A percentile compares a stretch with the other conserved stretches of the same genome.
Evolutionary conservation across 495 filamentous ascomycete species (phyloP).

Genomic region (Podospora sp.): DNA sequence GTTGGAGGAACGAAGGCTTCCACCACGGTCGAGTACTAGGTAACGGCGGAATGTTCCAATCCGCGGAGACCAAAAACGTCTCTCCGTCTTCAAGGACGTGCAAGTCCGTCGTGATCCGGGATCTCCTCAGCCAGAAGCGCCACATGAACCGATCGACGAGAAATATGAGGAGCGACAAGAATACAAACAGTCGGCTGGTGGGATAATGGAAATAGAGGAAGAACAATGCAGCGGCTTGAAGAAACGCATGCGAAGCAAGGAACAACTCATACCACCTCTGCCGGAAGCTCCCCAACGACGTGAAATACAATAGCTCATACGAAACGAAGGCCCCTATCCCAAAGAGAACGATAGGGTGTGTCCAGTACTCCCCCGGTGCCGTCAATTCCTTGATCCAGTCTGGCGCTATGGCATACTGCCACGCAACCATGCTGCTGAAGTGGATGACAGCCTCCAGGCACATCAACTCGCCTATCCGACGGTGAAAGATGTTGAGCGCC

Average conservation of each 20-base stretch:
- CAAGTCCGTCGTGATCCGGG: slow-evolving; percentile 47
- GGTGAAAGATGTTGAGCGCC: slow-evolving; percentile 64
- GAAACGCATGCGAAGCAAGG: slow-evolving; percentile 47
- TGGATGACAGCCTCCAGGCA: slow-evolving; percentile 41
- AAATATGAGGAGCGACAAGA: slow-evolving; percentile 49
- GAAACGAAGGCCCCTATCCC: slow-evolving; percentile 48
- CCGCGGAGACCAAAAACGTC: slow-evolving; percentile 51
- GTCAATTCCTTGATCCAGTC: slow-evolving; percentile 31
- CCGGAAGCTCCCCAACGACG: slow-evolving; percentile 33
- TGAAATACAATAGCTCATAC: slow-evolving; percentile 62
- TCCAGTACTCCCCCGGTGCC: slow-evolving; percentile 27
- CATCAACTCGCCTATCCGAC: slow-evolving; percentile 30
- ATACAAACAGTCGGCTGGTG: slow-evolving; percentile 33
- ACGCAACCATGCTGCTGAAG: slow-evolving; percentile 46
- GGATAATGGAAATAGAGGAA: slow-evolving; percentile 59
- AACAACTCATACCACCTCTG: slow-evolving; percentile 38
- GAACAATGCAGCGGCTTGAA: slow-evolving; percentile 54
- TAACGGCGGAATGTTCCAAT: slow-evolving; percentile 40
- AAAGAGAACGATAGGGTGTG: slow-evolving; percentile 38
- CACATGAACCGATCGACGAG: slow-evolving; percentile 61
- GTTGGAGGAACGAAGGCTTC: slow-evolving; percentile 20
- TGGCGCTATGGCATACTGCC: slow-evolving; percentile 38
- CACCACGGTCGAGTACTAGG: slow-evolving; percentile 5
- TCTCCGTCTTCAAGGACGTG: slow-evolving; percentile 42
- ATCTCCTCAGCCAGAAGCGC: slow-evolving; percentile 50